Evolutionary conservation across 1,284 basidiomycete species (phyloP), one percentile per base, ranked within the genome.

Genomic region (Ustilago cynodontis): DNA sequence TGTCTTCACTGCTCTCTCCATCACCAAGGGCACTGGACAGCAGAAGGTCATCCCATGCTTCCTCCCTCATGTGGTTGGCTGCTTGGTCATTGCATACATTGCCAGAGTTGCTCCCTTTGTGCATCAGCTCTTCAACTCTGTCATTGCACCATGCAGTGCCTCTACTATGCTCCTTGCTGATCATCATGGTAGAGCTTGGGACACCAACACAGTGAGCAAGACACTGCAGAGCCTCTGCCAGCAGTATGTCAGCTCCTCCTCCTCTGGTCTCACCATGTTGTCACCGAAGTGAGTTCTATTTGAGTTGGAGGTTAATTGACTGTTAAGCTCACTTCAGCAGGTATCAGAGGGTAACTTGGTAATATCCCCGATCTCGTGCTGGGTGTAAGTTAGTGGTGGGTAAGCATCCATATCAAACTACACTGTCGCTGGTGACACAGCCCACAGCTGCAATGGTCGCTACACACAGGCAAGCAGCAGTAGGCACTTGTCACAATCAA

Each of bases 41-140:
- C 50, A 28, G 16, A 51, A 51, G 50, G 26, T 51, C 5, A 51
- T 51, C 50, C 50, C 50, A 51, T 26, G 28, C 28, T 51, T 51
- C 50, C 50, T 51, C 13, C 50, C 50, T 29, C 50, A 51, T 51
- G 50, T 26, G 14, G 50, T 51, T 51, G 50, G 50, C 16, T 31
- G 28, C 7, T 26, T 51, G 50, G 26, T 51, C 22, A 18, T 51
- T 26, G 20, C 16, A 9, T 51, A 51, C 28, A 31, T 51, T 18
- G 26, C 28, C 14, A 18, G 26, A n/a, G 50, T 51, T 14, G 50
- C 28, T 22, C 50, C 50, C 16, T 51, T 51, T n/a, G 28, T 51
- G 26, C 28, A 31, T 26, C 24, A 26, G 26, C 50, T 51, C 28
- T 31, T 29, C 50, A 51, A 11, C n/a, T 28, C 50, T 29, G 50